These are phyloP conservation scores for Pouteria glomerata DNA, from an alignment of 148 eudicot genomes.

Conservation along the genomic window DNA sequence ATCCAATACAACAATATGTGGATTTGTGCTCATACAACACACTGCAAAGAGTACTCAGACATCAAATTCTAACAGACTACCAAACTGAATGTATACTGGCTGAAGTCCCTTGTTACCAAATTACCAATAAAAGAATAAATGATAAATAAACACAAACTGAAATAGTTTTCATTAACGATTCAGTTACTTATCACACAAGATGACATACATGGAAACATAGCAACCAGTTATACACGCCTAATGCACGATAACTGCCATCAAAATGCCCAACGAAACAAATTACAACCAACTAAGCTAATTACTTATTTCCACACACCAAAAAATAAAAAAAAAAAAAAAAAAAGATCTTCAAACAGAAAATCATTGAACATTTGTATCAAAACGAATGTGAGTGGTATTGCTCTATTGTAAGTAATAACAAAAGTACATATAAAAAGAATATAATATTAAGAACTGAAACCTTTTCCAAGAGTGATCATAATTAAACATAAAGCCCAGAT, in stretches of 20 bases:
- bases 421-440: neutral
- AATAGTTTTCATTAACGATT: neutral
- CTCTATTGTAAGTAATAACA: neutral
- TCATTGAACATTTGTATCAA: too few relatives aligned
- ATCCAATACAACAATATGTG: neutral
- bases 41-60: neutral
- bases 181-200: neutral
- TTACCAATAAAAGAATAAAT: neutral
- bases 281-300: neutral
- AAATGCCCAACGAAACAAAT: neutral
- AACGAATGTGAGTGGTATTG: neutral
- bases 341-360: too few relatives aligned
- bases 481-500: neutral
- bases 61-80: slow-evolving; percentile 1
- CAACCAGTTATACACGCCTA: neutral
- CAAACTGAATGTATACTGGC: neutral
- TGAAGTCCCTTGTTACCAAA: neutral
- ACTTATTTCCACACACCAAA: neutral
- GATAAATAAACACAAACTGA: too few relatives aligned
- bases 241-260: neutral
- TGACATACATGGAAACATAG: neutral
- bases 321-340: too few relatives aligned
- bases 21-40: neutral
- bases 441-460: neutral
- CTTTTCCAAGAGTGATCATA: neutral